Evolutionary conservation across 148 eudicot genomes (phyloP), one percentile per base, ranked within the genome.

Genomic region (Persicaria tinctoria): DNA sequence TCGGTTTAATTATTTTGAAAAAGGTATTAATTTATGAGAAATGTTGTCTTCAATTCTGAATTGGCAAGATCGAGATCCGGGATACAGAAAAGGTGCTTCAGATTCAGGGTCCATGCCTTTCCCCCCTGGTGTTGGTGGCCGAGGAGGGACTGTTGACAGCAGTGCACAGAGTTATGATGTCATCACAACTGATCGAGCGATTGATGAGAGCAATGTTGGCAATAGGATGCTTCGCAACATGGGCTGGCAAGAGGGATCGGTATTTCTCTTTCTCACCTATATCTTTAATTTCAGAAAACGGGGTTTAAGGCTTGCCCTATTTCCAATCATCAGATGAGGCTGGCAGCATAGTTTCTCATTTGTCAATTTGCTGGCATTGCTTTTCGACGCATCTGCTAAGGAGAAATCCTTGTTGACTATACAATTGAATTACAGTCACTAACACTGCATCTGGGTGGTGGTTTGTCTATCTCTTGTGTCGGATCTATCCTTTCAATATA

Each of bases 201-300:
- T 95, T 78, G 98, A 95, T 77, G 98, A 95, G 85, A 92, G 77
- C 84, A 95, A 95, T 84, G 96, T 95, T 74, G 98, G 98, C 79
- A 95, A 95, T 78, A 87, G 92, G 80, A 95, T 95, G 97, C 98
- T 95, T 45, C 96, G 97, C 82, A 95, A 78, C 87, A 95, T 95
- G 98, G 98, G 98, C 77, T 95, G 98, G 98, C 93, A 93, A 46
- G 98, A 95, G 81, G 98, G 98, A 90, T 95, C 83, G 98, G 98
- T 92, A 95, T 79, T 80, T 38, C 71, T 83, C 80, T 76, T 71
- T 83, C 41, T 80, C 80, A 80, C 13, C 74, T 66, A 66, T 4
- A 14, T 1, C 10, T 66, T 1, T 12, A 3, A 55, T 5, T 55
- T 55, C 16, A 6, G 27, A 57, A 27, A 57, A 5, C 3, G 32